These are phyloP conservation scores for Platanus orientalis DNA, from an alignment of 164 flowering plant genomes.

Conservation along the genomic window DNA sequence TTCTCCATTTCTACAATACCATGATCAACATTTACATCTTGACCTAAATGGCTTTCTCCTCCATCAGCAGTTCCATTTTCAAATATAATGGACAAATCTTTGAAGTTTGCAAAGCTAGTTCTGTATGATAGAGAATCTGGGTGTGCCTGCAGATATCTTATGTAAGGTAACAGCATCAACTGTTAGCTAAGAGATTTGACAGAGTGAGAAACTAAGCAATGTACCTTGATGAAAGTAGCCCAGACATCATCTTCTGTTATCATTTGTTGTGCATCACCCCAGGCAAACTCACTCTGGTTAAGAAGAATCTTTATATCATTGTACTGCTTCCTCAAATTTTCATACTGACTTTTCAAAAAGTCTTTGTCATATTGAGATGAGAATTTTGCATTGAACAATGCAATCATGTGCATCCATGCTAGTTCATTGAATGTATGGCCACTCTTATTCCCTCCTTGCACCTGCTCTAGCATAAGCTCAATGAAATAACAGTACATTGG, in stretches of 20 bases:
- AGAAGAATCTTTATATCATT: slow-evolving; percentile 33
- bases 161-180: not conserved
- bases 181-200: not conserved
- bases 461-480: slow-evolving; percentile 38
- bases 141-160: slow-evolving; percentile 33
- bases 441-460: slow-evolving; percentile 24
- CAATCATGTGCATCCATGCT: slow-evolving; percentile 33
- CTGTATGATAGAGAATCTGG: slow-evolving; percentile 35
- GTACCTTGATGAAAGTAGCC: slow-evolving; percentile 46
- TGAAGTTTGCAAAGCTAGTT: slow-evolving; percentile 19
- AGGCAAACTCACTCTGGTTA: slow-evolving; percentile 31
- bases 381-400: slow-evolving; percentile 32
- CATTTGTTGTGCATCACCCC: slow-evolving; percentile 38
- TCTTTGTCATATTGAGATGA: slow-evolving; percentile 25
- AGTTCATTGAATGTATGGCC: slow-evolving; percentile 23
- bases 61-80: slow-evolving; percentile 14
- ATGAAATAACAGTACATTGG: slow-evolving; percentile 32
- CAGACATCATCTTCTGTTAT: slow-evolving; percentile 34
- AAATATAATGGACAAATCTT: slow-evolving; percentile 31
- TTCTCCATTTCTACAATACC: slow-evolving; percentile 11
- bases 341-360: slow-evolving; percentile 29
- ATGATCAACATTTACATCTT: slow-evolving; percentile 17
- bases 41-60: slow-evolving; percentile 14
- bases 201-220: no score
- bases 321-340: slow-evolving; percentile 32